phyloP scores from a whole-genome alignment of 1,139 yeast genomes.

The Blastobotrys capitulatus region DNA sequence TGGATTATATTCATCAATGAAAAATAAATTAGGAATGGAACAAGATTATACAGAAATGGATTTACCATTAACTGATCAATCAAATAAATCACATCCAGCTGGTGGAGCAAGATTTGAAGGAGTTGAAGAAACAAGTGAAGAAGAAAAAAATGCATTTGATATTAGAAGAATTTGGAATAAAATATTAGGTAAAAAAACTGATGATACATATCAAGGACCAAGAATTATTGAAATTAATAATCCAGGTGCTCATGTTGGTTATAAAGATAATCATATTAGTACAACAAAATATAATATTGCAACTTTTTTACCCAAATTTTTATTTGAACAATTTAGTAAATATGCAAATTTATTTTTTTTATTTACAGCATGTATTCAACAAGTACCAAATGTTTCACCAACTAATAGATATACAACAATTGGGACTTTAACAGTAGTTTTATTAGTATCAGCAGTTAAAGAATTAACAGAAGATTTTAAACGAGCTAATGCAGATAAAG shows the following conservation, averaged over 20 bases:
- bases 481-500: constrained; percentile 84
- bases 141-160: constrained; percentile 44
- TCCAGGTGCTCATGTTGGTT: constrained; percentile 44
- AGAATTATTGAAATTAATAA: constrained; percentile 69
- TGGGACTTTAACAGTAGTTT: constrained; percentile 79
- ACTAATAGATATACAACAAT: constrained; percentile 95
- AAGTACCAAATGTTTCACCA: constrained; percentile 94
- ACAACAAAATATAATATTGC: constrained; percentile 96
- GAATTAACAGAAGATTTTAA: constrained; percentile 89
- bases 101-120: constrained; percentile 12
- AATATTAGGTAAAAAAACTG: constrained; percentile 37
- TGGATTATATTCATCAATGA: constrained; percentile 27
- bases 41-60: constrained; percentile 32
- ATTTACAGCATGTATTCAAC: constrained; percentile 91
- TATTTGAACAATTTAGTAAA: constrained; percentile 94
- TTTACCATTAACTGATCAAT: constrained; percentile 28
- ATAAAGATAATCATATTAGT: constrained; percentile 79
- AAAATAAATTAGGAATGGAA: constrained; percentile 27
- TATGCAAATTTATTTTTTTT: constrained; percentile 93
- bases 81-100: constrained; percentile 5
- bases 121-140: constrained; percentile 18
- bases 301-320: constrained; percentile 88
- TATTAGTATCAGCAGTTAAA: constrained; percentile 85
- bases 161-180: constrained; percentile 50
- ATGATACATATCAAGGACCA: constrained; percentile 45